Conservation (phyloP, 1,284 basidiomycete genomes). For the Ustilago trichophora region DNA sequence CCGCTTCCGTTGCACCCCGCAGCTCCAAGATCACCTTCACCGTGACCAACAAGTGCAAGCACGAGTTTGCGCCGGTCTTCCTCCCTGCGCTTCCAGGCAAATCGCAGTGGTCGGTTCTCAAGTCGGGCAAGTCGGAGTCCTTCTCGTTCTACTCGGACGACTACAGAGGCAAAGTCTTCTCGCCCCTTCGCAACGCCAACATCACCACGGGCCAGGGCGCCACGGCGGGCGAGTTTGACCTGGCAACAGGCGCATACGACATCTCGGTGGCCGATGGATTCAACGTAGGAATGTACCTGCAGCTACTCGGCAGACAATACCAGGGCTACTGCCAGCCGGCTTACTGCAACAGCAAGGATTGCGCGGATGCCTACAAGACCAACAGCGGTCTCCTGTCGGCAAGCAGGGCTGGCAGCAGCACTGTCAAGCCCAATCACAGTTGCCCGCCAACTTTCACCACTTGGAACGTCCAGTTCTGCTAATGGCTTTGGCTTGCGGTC, state of each 20-base stretch:
- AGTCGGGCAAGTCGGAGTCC: conserved; percentile 15
- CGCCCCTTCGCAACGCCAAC: conserved; percentile 35
- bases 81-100: conserved; percentile 35
- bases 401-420: conserved; percentile 11
- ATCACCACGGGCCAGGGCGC: conserved; percentile 29
- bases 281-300: conserved; percentile 36
- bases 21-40: conserved; percentile 45
- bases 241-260: conserved; percentile 31
- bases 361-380: conserved; percentile 36
- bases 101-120: conserved; percentile 20
- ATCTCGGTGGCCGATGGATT: conserved; percentile 42
- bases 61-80: conserved; percentile 45
- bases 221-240: conserved; percentile 36
- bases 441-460: conserved; percentile 33
- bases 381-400: conserved; percentile 29
- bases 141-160: conserved; percentile 43
- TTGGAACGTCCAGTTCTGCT: conserved; percentile 49
- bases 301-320: conserved; percentile 20
- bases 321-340: conserved; percentile 35
- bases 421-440: conserved; percentile 42
- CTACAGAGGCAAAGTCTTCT: conserved; percentile 42
- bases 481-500: no score
- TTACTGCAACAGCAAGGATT: conserved; percentile 18
- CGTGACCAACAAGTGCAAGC: conserved; percentile 43
- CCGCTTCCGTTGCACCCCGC: conserved; percentile 16